A percentile compares a stretch with the other conserved stretches of the same genome.
These are phyloP conservation scores for Podospora anserina DNA, from an alignment of 495 filamentous ascomycete genomes.

Conservation along the genomic window DNA sequence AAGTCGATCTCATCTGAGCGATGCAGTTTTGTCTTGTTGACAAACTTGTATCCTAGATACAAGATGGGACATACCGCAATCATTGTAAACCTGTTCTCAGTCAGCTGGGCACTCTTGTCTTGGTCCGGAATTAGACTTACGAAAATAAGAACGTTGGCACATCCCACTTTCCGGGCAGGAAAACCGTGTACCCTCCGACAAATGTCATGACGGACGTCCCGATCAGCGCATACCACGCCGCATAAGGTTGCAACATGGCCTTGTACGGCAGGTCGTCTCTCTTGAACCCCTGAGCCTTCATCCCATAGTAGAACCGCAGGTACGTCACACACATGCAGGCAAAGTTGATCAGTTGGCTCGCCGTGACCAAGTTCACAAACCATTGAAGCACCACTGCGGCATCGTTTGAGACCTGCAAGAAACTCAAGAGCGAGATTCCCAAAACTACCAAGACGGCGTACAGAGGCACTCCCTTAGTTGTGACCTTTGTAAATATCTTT, in stretches of 20 bases:
- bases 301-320: conserved; percentile 66
- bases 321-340: conserved; percentile 67
- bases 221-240: conserved; percentile 62
- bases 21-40: conserved; percentile 59
- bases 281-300: conserved; percentile 65
- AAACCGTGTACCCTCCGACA: conserved; percentile 72
- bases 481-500: conserved; percentile 59
- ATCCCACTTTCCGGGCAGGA: conserved; percentile 63
- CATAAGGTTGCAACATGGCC: conserved; percentile 63
- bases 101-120: background rate
- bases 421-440: conserved; percentile 61
- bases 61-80: conserved; percentile 63
- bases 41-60: conserved; percentile 67
- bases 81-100: conserved; percentile 54
- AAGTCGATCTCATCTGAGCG: conserved; percentile 62
- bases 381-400: conserved; percentile 67
- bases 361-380: conserved; percentile 71
- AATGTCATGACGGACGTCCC: conserved; percentile 68
- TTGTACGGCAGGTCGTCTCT: conserved; percentile 63
- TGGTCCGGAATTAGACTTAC: conserved; percentile 37
- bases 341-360: conserved; percentile 76
- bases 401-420: conserved; percentile 67
- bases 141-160: conserved; percentile 73
- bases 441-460: conserved; percentile 62
- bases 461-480: conserved; percentile 56